These are phyloP conservation scores for Pseudogymnoascus sp. DNA, from an alignment of 2,329 filamentous ascomycete species.

Conservation along the genomic window DNA sequence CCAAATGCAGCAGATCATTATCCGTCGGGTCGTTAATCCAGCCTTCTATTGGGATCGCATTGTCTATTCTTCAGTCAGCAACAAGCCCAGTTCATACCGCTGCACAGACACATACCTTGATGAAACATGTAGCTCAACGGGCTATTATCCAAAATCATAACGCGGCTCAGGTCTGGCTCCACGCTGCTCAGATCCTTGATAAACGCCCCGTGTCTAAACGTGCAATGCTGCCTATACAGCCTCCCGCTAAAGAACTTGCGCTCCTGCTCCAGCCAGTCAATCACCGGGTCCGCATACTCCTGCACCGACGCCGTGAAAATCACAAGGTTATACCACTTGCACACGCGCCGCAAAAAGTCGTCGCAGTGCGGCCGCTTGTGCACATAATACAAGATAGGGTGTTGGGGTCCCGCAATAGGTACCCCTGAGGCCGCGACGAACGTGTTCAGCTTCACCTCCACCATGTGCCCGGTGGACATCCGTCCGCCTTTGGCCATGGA, in stretches of 20 bases:
- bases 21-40: conserved; percentile 99
- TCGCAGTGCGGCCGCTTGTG: conserved; percentile 97
- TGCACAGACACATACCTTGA: conserved; percentile 57
- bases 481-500: conserved; percentile 94
- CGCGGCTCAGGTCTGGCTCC: conserved; percentile 92
- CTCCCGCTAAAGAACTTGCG: conserved; percentile 90
- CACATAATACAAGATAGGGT: conserved; percentile 97
- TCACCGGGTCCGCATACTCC: conserved; percentile 96
- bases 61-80: conserved; percentile 51
- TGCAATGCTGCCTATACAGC: conserved; percentile 97
- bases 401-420: conserved; percentile 67
- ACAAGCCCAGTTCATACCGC: not conserved
- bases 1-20: conserved; percentile 84
- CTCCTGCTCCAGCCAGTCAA: conserved; percentile 96
- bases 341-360: conserved; percentile 83
- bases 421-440: conserved; percentile 59
- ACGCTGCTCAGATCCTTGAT: conserved; percentile 97
- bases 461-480: conserved; percentile 97
- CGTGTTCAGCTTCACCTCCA: conserved; percentile 83
- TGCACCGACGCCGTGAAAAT: conserved; percentile 96
- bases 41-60: conserved; percentile 96
- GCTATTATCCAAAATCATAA: conserved; percentile 98
- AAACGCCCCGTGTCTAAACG: conserved; percentile 87
- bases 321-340: conserved; percentile 97
- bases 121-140: conserved; percentile 98